Percentiles rank a stretch among this genome's conserved stretches.
Conservation (phyloP, 441 rosid genomes). For the Adansonia rubrostipa region DNA sequence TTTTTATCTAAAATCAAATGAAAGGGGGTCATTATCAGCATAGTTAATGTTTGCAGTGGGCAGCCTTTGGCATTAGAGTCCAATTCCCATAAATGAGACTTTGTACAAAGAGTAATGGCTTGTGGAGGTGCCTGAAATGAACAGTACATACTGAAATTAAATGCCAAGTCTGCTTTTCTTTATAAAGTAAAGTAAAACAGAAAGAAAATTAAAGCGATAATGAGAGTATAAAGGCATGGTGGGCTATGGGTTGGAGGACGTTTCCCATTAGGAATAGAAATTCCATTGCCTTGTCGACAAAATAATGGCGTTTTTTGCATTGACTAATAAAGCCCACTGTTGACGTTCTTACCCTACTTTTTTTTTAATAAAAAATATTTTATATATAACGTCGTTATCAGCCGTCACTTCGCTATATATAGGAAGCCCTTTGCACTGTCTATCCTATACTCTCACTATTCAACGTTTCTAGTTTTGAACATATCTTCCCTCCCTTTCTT, state of each 20-base stretch:
- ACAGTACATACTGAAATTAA: slow-evolving; percentile 4
- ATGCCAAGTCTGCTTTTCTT: background rate
- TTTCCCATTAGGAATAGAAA: slow-evolving; percentile 32
- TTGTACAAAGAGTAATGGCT: slow-evolving; percentile 7
- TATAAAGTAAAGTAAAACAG: background rate
- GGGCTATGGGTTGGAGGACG: slow-evolving; percentile 11
- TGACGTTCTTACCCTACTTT: background rate
- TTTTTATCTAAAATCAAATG: too few relatives aligned
- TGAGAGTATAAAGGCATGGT: background rate
- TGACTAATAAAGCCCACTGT: background rate
- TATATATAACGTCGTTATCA: slow-evolving; percentile 55
- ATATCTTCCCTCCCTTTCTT: slow-evolving; percentile 23
- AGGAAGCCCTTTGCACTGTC: background rate
- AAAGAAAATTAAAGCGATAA: background rate
- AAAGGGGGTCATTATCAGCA: too few relatives aligned
- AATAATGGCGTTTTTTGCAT: slow-evolving; percentile 8
- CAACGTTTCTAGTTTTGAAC: slow-evolving; percentile 30
- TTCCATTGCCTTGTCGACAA: background rate
- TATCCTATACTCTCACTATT: slow-evolving; percentile 19
- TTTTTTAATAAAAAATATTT: background rate
- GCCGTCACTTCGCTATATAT: slow-evolving; percentile 49
- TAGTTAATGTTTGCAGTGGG: background rate
- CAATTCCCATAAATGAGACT: slow-evolving; percentile 30
- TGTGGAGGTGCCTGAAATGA: background rate
- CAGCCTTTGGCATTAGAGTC: slow-evolving; percentile 21